Percentiles rank a stretch among this genome's conserved stretches.
phyloP scores from a whole-genome alignment of 192 early-diverging fungal genomes.

The Pilobolus umbonatus region DNA sequence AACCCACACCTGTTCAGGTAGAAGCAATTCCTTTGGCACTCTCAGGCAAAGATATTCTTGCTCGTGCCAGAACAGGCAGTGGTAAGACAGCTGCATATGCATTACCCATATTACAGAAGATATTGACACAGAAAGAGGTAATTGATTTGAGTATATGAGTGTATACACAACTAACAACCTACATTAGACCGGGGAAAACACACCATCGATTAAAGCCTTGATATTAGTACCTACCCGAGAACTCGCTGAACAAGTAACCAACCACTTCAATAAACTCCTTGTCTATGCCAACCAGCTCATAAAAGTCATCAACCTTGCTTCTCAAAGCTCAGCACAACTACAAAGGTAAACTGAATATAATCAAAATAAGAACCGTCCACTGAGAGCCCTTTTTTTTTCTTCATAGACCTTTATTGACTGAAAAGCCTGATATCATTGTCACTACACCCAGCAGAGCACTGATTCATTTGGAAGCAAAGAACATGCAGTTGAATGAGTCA shows the following conservation, averaged over 20 bases:
- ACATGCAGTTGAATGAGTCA: slow-evolving; percentile 45
- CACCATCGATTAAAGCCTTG: slow-evolving; percentile 47
- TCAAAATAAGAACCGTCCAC: not conserved
- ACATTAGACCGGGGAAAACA: not conserved
- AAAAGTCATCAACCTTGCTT: slow-evolving; percentile 61
- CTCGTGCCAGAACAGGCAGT: slow-evolving; percentile 87
- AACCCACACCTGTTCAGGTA: slow-evolving; percentile 87
- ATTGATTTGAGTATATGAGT: no score
- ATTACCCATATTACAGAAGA: slow-evolving; percentile 88
- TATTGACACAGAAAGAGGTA: slow-evolving; percentile 68
- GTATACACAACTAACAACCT: no score
- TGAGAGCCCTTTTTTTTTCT: not conserved
- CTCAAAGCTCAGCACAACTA: slow-evolving; percentile 45
- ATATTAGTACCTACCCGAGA: slow-evolving; percentile 95
- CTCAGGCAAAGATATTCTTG: slow-evolving; percentile 89
- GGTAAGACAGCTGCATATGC: slow-evolving; percentile 97
- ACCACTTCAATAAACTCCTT: slow-evolving; percentile 66
- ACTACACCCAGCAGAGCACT: slow-evolving; percentile 81
- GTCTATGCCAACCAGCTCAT: slow-evolving; percentile 69
- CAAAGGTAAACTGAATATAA: slow-evolving; percentile 41
- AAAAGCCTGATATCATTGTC: slow-evolving; percentile 83
- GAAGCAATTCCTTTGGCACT: slow-evolving; percentile 88
- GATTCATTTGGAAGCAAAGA: slow-evolving; percentile 63
- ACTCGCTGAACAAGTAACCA: slow-evolving; percentile 88
- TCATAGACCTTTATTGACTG: slow-evolving; percentile 70